Conservation (phyloP, 345 rosid genomes). For the Citrus mangshanensis region DNA sequence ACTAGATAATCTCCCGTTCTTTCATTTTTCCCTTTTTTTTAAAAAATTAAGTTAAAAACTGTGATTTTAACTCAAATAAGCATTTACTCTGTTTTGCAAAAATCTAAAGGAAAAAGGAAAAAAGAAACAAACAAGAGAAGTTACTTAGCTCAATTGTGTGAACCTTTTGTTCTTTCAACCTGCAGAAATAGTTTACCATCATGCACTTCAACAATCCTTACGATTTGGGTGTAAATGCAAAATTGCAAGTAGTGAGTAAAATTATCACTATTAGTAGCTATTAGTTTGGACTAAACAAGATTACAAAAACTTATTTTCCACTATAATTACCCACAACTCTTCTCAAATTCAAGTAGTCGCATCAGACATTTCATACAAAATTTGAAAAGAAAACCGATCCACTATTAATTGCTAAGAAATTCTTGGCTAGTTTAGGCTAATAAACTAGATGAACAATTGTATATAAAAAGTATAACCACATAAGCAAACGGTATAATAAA, state of each 20-base stretch:
- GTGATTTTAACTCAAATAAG: neutral
- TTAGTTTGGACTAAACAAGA: too few relatives aligned
- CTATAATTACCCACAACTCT: neutral
- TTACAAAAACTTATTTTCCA: neutral
- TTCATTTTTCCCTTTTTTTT: too few relatives aligned
- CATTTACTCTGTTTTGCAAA: neutral
- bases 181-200: neutral
- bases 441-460: neutral
- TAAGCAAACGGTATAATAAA: neutral
- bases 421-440: neutral
- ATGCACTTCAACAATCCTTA: neutral
- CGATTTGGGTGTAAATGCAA: too few relatives aligned
- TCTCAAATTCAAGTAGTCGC: neutral
- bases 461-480: neutral
- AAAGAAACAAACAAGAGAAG: neutral
- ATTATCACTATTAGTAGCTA: too few relatives aligned
- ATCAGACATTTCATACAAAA: neutral
- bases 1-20: conserved; percentile 2
- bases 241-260: too few relatives aligned
- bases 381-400: neutral
- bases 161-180: neutral
- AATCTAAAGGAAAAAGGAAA: neutral
- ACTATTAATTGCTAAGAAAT: neutral
- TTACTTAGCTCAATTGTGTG: too few relatives aligned
- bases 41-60: neutral